Evolutionary conservation across 441 rosid genomes (phyloP), one percentile per base, ranked within the genome.

Genomic region (Mallotus repandus): DNA sequence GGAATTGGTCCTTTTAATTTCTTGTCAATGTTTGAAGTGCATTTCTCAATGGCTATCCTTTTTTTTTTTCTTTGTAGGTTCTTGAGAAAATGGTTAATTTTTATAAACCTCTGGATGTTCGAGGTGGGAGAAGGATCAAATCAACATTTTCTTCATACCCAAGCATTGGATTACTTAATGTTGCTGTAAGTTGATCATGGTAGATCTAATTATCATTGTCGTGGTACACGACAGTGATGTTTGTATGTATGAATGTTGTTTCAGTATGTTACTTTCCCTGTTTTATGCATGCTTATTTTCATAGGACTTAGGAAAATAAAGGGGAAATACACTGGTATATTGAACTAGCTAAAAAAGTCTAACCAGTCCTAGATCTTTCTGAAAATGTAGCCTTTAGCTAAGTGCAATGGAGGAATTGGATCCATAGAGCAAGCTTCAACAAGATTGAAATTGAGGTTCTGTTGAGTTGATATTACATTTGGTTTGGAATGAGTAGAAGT

Each of bases 121-220:
- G 69, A 38, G 77, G 38, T 50, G 61, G 80, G 76, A 85, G 77
- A 84, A 84, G 80, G 79, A 68, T 85, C 77, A 87, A 78, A 68
- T 71, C 79, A 53, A 56, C 80, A 75, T 82, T 89, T 80, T 79
- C 86, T 52, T 84, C 85, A 21, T 77, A 80, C 71, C 99, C 98
- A 25, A 84, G 79, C 78, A 80, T 84, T 80, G 99, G 97, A 74
- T 81, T 96, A 75, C 82, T 96, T 77, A 92, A 92, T 84, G 84
- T 94, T 70, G 98, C 97, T 81, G 99, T 96, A 87, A 96, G 98
- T 86, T 63, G 13, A 21, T 57, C 56, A 52, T 55, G 25, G 41
- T 65, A 53, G 21, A 65, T 57, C 57, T 62, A 45, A n/a, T 52
- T 59, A 9, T 61, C 56, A 15, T 49, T 0, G 8, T 55, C 41